A percentile compares a stretch with the other conserved stretches of the same genome.
These are phyloP conservation scores for Graphilbum sp. DNA, from an alignment of 2,329 filamentous ascomycete species.

Conservation along the genomic window DNA sequence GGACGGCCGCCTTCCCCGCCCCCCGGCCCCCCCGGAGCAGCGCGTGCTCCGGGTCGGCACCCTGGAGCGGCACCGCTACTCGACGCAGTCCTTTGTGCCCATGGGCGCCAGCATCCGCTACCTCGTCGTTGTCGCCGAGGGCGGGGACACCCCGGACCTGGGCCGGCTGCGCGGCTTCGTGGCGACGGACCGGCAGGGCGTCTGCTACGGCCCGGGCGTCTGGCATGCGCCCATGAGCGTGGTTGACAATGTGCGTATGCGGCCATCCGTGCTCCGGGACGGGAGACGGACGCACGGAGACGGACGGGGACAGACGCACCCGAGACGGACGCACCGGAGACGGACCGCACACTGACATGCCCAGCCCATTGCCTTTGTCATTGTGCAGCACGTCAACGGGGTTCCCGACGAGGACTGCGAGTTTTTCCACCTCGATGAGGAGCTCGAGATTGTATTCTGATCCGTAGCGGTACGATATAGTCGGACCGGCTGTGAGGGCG, in stretches of 20 bases:
- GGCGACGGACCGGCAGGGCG: conserved; percentile 3
- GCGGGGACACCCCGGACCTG: conserved; percentile 1
- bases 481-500: too few relatives aligned
- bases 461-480: too few relatives aligned
- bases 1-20: too few relatives aligned
- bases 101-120: conserved; percentile 3
- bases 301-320: too few relatives aligned
- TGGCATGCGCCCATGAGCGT: conserved; percentile 5
- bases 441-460: conserved; percentile 3
- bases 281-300: too few relatives aligned
- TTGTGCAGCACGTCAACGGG: conserved; percentile 3
- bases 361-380: conserved; percentile 1
- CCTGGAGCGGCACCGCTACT: conserved; percentile 2
- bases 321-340: too few relatives aligned
- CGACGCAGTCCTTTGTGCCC: conserved; percentile 5
- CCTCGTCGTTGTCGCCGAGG: conserved; percentile 1
- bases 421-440: conserved; percentile 3
- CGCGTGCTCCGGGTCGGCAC: background rate
- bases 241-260: conserved; percentile 2
- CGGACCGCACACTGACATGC: too few relatives aligned
- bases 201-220: conserved; percentile 4
- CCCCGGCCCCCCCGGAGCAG: too few relatives aligned
- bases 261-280: background rate
- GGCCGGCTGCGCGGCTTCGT: conserved; percentile 1
- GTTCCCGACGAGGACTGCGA: conserved; percentile 4